Conservation (phyloP, 2,329 filamentous ascomycete species). For the Akanthomyces uredinophilus region DNA sequence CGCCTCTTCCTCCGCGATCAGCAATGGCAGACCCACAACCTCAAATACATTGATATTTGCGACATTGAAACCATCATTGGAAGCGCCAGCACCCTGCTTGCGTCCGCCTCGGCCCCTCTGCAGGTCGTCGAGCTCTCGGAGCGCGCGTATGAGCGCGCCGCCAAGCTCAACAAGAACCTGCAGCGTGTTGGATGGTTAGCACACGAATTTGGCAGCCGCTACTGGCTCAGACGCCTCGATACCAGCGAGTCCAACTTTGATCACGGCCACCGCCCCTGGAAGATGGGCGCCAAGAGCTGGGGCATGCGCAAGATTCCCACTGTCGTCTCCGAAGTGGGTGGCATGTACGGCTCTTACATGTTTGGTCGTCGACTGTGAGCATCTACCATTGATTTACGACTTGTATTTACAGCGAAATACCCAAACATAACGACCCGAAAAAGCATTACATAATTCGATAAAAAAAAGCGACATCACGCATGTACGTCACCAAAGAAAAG, state of each 20-base stretch:
- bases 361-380: slow-evolving; percentile 53
- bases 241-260: slow-evolving; percentile 30
- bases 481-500: background rate
- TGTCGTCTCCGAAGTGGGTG: slow-evolving; percentile 83
- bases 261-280: slow-evolving; percentile 62
- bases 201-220: slow-evolving; percentile 61
- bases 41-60: slow-evolving; percentile 73
- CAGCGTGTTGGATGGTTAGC: slow-evolving; percentile 63
- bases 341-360: slow-evolving; percentile 78
- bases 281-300: slow-evolving; percentile 81
- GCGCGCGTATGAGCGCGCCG: slow-evolving; percentile 59
- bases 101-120: slow-evolving; percentile 58
- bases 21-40: slow-evolving; percentile 44
- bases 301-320: slow-evolving; percentile 91
- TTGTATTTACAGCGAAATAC: slow-evolving; percentile 12
- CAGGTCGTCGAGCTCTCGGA: slow-evolving; percentile 72
- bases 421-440: background rate
- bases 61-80: slow-evolving; percentile 54
- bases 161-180: slow-evolving; percentile 57
- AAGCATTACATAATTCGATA: background rate
- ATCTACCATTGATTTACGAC: background rate
- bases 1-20: slow-evolving; percentile 53
- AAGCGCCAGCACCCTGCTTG: slow-evolving; percentile 55
- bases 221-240: slow-evolving; percentile 60
- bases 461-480: background rate